Evolutionary conservation across 2,329 filamentous ascomycete genomes (phyloP), one percentile per base, ranked within the genome.

Genomic region (Calonectria fujianensis): DNA sequence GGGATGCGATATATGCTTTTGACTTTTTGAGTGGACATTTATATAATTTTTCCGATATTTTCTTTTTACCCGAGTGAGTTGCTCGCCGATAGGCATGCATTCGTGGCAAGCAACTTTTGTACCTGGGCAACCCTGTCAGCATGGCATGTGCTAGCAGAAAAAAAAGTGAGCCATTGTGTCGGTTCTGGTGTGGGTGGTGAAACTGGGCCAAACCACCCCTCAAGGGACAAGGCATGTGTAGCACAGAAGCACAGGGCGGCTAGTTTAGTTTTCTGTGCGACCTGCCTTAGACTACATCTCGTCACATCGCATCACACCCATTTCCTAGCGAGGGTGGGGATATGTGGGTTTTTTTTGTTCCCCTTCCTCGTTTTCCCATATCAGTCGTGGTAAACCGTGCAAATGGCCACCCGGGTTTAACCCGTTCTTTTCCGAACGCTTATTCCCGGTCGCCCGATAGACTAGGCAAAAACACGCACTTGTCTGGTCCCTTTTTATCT

Each of bases 291-390:
- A 73, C 64, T 27, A 52, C 54, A 68, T 64, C 54, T 73, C 50
- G 71, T 73, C 66, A 73, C 71, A 73, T 69, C 29, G 54, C 71
- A 73, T 65, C 65, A 69, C 71, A 69, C 71, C 65, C 66, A 73
- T 65, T 69, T 69, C 66, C 66, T 54, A 57, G 57, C 65, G 50
- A 48, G 37, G 57, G 66, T 57, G 45, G 66, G 66, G 66, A 64
- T 64, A 37, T 39, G 54, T 65, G 70, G 59, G 63, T 31, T 54
- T 41, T 72, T 59, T 29, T 18, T 24, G 27, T 50, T 48, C 29
- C 31, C 63, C 18, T n/a, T 18, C 24, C 51, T 35, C 8, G 31
- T 57, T 57, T 31, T 57, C 31, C 31, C 52, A 18, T 32, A n/a
- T 65, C 45, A 51, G 54, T 39, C 29, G 32, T 64, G 32, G 27